These are phyloP conservation scores for Pseudonitzschia pungens DNA, from an alignment of 108 stramenopile species.

Conservation along the genomic window DNA sequence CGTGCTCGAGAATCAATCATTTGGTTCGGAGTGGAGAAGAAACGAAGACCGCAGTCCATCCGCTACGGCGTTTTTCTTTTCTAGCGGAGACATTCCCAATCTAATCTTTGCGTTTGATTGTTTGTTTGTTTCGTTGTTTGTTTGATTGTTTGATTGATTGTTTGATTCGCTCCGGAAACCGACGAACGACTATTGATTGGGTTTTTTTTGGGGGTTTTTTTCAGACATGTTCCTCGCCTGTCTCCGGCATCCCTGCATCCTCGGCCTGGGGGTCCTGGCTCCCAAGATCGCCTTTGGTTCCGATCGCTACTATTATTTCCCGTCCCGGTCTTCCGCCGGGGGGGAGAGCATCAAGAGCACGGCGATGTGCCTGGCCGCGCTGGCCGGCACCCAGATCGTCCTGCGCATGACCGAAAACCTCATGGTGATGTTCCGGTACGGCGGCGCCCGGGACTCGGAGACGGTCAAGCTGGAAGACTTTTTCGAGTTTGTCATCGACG, in stretches of 20 bases:
- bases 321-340: not conserved
- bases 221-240: slow-evolving; percentile 14
- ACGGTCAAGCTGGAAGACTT: slow-evolving; percentile 8
- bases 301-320: slow-evolving; percentile 8
- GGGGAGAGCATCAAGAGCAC: slow-evolving; percentile 6
- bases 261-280: slow-evolving; percentile 12
- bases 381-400: slow-evolving; percentile 1
- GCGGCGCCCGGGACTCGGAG: not conserved
- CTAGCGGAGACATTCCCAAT: too few relatives aligned
- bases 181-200: too few relatives aligned
- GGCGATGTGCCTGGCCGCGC: slow-evolving; percentile 11
- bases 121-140: too few relatives aligned
- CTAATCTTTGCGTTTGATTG: too few relatives aligned
- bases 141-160: too few relatives aligned
- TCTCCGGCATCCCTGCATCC: slow-evolving; percentile 9
- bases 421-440: not conserved
- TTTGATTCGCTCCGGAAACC: too few relatives aligned
- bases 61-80: too few relatives aligned
- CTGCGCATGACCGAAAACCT: slow-evolving; percentile 10
- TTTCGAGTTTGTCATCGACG: slow-evolving; percentile 8
- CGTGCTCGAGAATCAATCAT: too few relatives aligned
- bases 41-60: too few relatives aligned
- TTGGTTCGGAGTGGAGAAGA: too few relatives aligned
- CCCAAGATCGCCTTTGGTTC: slow-evolving; percentile 12
- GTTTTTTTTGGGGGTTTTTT: not conserved